These are phyloP conservation scores for Spergularia marina DNA, from an alignment of 148 eudicot genomes.

Conservation along the genomic window DNA sequence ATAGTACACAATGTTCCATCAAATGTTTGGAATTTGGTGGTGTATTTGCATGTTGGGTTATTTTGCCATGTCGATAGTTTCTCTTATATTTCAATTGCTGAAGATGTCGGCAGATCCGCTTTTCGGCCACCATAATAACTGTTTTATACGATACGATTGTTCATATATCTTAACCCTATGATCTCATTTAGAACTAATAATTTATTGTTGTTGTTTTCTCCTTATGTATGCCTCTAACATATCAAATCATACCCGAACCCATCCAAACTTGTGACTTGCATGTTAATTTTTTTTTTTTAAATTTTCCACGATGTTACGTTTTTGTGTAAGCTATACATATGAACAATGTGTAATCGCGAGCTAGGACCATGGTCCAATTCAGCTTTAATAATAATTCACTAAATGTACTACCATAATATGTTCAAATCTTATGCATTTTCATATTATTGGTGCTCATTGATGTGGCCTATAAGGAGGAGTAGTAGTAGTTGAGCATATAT, in stretches of 20 bases:
- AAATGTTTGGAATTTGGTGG: not conserved
- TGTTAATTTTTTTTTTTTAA: too few species aligned
- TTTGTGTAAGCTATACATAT: too few species aligned
- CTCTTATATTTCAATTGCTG: not conserved
- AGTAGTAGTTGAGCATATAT: slow-evolving; percentile 20
- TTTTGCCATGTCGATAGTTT: not conserved
- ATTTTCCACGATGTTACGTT: too few species aligned
- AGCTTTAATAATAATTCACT: not conserved
- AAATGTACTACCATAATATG: not conserved
- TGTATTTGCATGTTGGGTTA: not conserved
- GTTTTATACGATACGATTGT: too few species aligned
- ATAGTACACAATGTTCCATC: slow-evolving; percentile 7
- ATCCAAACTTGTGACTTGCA: too few species aligned
- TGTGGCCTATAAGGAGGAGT: slow-evolving; percentile 12
- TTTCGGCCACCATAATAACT: not conserved
- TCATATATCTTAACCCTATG: too few species aligned
- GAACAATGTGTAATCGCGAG: too few species aligned
- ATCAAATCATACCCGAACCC: too few species aligned
- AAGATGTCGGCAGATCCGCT: not conserved
- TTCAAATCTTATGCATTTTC: not conserved
- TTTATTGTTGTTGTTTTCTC: not conserved
- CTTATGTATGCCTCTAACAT: too few species aligned
- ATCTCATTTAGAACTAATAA: not conserved
- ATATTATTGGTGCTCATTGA: not conserved
- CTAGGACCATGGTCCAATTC: not conserved